Percentiles rank a stretch among this genome's conserved stretches.
These are phyloP conservation scores for Paspalum vaginatum DNA, from an alignment of 176 grass and related monocot species.

Conservation along the genomic window DNA sequence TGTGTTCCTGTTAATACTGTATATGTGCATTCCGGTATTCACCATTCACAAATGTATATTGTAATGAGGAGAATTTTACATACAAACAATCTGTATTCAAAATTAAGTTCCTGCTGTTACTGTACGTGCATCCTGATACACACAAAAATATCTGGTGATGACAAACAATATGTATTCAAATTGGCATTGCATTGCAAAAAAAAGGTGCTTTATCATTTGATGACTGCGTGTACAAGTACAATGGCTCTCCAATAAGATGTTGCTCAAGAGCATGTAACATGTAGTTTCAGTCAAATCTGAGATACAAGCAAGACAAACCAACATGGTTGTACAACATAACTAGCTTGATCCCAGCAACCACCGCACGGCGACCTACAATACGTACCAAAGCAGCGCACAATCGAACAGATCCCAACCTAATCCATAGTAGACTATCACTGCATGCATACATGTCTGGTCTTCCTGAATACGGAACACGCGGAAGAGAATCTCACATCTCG, in stretches of 20 bases:
- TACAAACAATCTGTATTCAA: background rate
- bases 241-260: background rate
- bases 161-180: background rate
- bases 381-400: background rate
- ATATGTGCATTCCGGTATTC: background rate
- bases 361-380: background rate
- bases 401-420: background rate
- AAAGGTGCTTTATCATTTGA: background rate
- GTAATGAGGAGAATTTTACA: background rate
- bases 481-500: background rate
- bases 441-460: background rate
- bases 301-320: background rate
- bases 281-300: background rate
- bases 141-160: background rate
- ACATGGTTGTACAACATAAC: background rate
- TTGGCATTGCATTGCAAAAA: background rate
- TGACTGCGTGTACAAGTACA: background rate
- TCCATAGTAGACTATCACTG: background rate
- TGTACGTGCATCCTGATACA: background rate
- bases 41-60: background rate
- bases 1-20: background rate
- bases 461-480: background rate
- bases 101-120: background rate
- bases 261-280: background rate
- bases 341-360: background rate